Percentiles rank a stretch among this genome's conserved stretches.
Evolutionary conservation across 2,329 filamentous ascomycete genomes (phyloP).

Genomic region (Fusarium graminum): DNA sequence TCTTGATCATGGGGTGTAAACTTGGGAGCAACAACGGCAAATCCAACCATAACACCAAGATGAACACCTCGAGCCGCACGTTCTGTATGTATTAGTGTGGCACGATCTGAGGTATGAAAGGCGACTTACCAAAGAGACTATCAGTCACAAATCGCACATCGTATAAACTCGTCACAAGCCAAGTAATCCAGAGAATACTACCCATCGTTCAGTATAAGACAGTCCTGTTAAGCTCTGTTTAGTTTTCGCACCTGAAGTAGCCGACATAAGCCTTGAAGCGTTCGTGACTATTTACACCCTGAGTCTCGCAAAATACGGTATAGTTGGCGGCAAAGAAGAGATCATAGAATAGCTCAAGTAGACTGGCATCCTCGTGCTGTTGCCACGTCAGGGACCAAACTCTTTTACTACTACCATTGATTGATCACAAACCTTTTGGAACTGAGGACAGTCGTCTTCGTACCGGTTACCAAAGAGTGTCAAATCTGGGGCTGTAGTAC

Average conservation of each 20-base stretch:
- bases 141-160: slow-evolving; percentile 76
- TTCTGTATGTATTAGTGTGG: slow-evolving; percentile 50
- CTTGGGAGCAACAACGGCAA: slow-evolving; percentile 69
- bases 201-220: background rate
- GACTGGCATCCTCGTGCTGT: slow-evolving; percentile 54
- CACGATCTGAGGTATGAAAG: accelerated
- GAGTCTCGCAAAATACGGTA: slow-evolving; percentile 65
- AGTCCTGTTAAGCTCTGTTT: accelerated
- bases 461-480: slow-evolving; percentile 46
- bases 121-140: slow-evolving; percentile 65
- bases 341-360: slow-evolving; percentile 57
- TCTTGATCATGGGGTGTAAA: slow-evolving; percentile 58
- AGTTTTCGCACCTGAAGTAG: slow-evolving; percentile 51
- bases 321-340: slow-evolving; percentile 69
- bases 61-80: slow-evolving; percentile 70
- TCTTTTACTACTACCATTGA: too few species aligned
- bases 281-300: slow-evolving; percentile 50
- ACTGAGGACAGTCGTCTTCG: slow-evolving; percentile 42
- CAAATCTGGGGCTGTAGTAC: slow-evolving; percentile 32
- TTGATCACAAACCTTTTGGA: slow-evolving; percentile 43
- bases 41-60: slow-evolving; percentile 74
- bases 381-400: background rate
- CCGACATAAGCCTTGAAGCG: slow-evolving; percentile 55
- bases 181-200: slow-evolving; percentile 75
- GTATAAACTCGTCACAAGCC: slow-evolving; percentile 73